These are phyloP conservation scores for Phytopythium montanum DNA, from an alignment of 352 stramenopile species.

Conservation along the genomic window DNA sequence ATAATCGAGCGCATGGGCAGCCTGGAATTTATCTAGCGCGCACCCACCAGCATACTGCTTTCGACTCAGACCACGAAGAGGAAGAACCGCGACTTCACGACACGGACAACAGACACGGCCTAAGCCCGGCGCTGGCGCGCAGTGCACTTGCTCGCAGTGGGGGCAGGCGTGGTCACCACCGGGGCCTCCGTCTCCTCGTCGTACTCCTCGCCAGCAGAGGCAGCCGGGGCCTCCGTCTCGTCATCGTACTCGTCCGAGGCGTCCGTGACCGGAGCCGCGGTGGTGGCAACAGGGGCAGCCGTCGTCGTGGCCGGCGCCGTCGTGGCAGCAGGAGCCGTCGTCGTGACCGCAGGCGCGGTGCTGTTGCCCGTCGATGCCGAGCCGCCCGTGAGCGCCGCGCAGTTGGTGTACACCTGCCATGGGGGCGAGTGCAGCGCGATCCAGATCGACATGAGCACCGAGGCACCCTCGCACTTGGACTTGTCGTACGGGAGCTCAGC, in stretches of 20 bases:
- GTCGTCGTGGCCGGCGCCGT: neutral
- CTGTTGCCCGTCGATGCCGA: slow-evolving; percentile 18
- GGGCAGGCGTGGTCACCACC: too few species aligned
- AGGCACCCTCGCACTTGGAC: slow-evolving; percentile 28
- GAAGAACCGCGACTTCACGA: slow-evolving; percentile 3
- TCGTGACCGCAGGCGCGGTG: slow-evolving; percentile 15
- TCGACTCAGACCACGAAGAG: slow-evolving; percentile 3
- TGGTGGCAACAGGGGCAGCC: neutral
- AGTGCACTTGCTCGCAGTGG: slow-evolving; percentile 28
- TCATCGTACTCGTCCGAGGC: slow-evolving; percentile 1
- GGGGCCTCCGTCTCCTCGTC: neutral
- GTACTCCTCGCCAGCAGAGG: neutral
- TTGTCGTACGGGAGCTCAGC: slow-evolving; percentile 39
- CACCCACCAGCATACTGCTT: neutral
- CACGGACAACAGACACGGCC: slow-evolving; percentile 21
- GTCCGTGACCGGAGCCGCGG: neutral
- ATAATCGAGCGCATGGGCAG: neutral
- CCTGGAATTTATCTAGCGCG: slow-evolving; percentile 1
- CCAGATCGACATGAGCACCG: slow-evolving; percentile 31
- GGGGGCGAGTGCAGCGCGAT: slow-evolving; percentile 33
- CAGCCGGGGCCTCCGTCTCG: neutral
- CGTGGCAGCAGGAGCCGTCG: neutral
- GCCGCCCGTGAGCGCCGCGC: slow-evolving; percentile 22
- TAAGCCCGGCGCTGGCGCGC: slow-evolving; percentile 25
- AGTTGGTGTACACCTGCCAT: slow-evolving; percentile 57